Base-by-base conservation (phyloP, 805 yeast species). In the Hanseniaspora thailandica region DNA sequence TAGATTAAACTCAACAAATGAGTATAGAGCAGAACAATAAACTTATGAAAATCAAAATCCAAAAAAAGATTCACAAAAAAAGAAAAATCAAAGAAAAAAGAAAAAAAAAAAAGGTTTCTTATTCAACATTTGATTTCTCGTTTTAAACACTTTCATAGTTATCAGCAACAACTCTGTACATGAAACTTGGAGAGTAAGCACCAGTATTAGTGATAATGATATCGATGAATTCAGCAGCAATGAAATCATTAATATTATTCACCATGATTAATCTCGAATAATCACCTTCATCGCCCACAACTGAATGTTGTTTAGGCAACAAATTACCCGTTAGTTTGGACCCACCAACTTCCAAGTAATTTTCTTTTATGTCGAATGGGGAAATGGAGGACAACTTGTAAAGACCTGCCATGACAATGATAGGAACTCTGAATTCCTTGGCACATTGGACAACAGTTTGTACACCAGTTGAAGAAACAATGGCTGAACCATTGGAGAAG, bases 391-490 rank as follows among this genome's bases (percentile, higher is more conserved):
- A 84, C 48, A 93, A 74, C 69, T 93, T 93, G 73, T 86, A 93
- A 53, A 90, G 73, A 45, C 97, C 98, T 1, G 97, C 88, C 47
- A 89, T 93, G 1, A 93, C 89, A 65, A 93, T 84, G 5, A 93
- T 97, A 0, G 98, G 98, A n/a, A 96, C 90, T 63, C 80, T 78
- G 66, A 86, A 90, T 63, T 86, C 95, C 64, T 85, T 86, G 26
- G 99, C 99, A 69, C 96, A 86, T 69, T 89, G 96, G 59, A 94
- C 89, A 10, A 88, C 96, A 47, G 88, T 77, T 28, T 95, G 85
- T 28, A 86, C 95, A 51, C 98, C 99, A 2, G 93, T 77, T 1
- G 95, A 80, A 25, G 84, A 79, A 2, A 95, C 80, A 47, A 87
- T 78, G 59, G 95, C 84, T 10, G 97, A 97, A 56, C 99, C 99